phyloP scores from a whole-genome alignment of 23 red algal species.

The Gracilaria vermiculophylla region DNA sequence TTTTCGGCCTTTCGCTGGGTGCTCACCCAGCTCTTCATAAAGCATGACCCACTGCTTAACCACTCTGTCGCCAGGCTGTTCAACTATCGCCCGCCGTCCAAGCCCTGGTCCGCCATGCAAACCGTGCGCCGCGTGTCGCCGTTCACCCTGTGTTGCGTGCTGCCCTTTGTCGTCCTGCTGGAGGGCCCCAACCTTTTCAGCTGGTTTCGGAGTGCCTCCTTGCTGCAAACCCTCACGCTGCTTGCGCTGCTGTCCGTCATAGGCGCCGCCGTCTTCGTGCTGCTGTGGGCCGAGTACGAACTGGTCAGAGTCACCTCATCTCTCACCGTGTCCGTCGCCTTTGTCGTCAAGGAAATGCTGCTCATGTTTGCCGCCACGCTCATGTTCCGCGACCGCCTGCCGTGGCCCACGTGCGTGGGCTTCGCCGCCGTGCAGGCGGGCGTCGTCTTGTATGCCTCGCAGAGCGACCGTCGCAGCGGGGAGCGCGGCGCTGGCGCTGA shows the following conservation, averaged over 20 bases:
- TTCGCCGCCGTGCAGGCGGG: slow-evolving; percentile 74
- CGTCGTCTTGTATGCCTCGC: slow-evolving; percentile 26
- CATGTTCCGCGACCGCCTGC: slow-evolving; percentile 77
- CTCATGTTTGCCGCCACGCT: slow-evolving; percentile 69
- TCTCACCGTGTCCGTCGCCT: slow-evolving; percentile 74
- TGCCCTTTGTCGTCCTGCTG: slow-evolving; percentile 61
- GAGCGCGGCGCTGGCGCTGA: too few species aligned
- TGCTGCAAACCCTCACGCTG: not conserved
- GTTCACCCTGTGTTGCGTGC: slow-evolving; percentile 60
- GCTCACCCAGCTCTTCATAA: slow-evolving; percentile 64
- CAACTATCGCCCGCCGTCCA: slow-evolving; percentile 7
- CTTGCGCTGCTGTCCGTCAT: slow-evolving; percentile 47
- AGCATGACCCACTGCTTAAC: not conserved
- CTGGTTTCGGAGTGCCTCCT: slow-evolving; percentile 3
- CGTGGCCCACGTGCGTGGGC: slow-evolving; percentile 25
- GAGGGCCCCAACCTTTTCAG: slow-evolving; percentile 47
- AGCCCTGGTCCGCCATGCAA: slow-evolving; percentile 22
- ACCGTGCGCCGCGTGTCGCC: slow-evolving; percentile 57
- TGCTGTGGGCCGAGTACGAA: slow-evolving; percentile 87
- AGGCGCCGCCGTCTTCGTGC: slow-evolving; percentile 64
- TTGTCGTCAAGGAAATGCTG: slow-evolving; percentile 89
- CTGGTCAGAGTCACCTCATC: slow-evolving; percentile 83
- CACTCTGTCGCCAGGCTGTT: not conserved
- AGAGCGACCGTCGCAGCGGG: not conserved
- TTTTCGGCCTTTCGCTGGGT: slow-evolving; percentile 90